A percentile compares a stretch with the other conserved stretches of the same genome.
Evolutionary conservation across 176 grass and related monocot species (phyloP).

Genomic region (Hsuehochloa calcarea): DNA sequence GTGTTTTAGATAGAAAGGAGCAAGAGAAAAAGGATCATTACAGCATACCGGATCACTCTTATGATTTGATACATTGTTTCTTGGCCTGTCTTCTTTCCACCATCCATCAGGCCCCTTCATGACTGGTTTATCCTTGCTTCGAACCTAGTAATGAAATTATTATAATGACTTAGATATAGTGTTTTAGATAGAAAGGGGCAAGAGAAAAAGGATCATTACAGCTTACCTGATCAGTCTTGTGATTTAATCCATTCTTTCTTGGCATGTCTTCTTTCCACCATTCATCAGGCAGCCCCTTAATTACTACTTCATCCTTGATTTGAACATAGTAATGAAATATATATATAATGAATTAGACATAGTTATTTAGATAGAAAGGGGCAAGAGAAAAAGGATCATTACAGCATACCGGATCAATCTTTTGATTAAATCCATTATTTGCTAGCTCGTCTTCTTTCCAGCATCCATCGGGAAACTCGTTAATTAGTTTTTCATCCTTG

Average conservation of each 20-base stretch:
- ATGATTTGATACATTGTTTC: too few relatives aligned
- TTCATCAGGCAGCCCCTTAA: conserved; percentile 39
- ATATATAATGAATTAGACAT: neutral
- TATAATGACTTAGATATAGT: neutral
- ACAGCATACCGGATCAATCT: conserved; percentile 28
- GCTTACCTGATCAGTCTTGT: conserved; percentile 22
- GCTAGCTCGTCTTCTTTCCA: conserved; percentile 31
- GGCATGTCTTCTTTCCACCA: conserved; percentile 35
- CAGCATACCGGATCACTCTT: too few relatives aligned
- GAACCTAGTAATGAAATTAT: conserved; percentile 16
- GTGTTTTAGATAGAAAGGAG: too few relatives aligned
- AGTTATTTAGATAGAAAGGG: neutral
- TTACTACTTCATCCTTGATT: conserved; percentile 28
- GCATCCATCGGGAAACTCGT: conserved; percentile 19
- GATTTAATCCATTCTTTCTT: neutral
- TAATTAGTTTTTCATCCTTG: conserved; percentile 14
- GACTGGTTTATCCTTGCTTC: conserved; percentile 16
- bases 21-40: too few relatives aligned
- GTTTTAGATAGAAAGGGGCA: neutral
- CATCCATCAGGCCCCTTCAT: conserved; percentile 35
- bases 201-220: neutral
- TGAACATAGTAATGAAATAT: conserved; percentile 16
- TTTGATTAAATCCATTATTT: conserved; percentile 17
- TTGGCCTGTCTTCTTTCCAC: too few relatives aligned
- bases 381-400: neutral